A percentile compares a stretch with the other conserved stretches of the same genome.
phyloP scores from a whole-genome alignment of 31 red algal species.

The Endocladia muricata region DNA sequence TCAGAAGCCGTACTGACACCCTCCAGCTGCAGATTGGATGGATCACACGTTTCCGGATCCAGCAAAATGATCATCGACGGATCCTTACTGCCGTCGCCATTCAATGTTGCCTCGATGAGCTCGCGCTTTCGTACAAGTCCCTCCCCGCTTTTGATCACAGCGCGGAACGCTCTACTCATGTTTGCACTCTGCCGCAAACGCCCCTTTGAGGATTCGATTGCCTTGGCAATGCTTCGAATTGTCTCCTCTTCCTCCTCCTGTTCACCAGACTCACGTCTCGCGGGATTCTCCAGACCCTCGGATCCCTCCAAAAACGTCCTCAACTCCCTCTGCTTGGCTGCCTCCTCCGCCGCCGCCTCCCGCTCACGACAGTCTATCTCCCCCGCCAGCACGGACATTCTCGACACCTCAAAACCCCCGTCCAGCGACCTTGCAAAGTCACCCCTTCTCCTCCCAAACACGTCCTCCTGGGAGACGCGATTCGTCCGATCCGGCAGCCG shows the following conservation, averaged over 20 bases:
- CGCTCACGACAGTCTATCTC: not conserved
- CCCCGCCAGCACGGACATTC: not conserved
- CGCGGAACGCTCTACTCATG: conserved; percentile 64
- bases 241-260: conserved; percentile 49
- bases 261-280: not conserved
- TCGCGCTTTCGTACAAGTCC: conserved; percentile 57
- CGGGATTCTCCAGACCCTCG: not conserved
- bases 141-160: conserved; percentile 56
- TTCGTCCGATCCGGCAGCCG: conserved; percentile 41
- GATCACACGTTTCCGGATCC: conserved; percentile 36
- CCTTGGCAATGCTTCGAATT: conserved; percentile 59
- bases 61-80: conserved; percentile 75
- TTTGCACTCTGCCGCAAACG: conserved; percentile 60
- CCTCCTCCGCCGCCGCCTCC: not conserved
- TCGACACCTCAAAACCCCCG: not conserved
- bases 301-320: not conserved
- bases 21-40: not conserved
- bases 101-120: conserved; percentile 51
- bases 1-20: conserved; percentile 35
- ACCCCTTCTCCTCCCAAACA: conserved; percentile 49
- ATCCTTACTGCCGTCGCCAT: conserved; percentile 64
- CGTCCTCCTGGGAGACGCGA: conserved; percentile 25
- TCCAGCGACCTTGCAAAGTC: conserved; percentile 27
- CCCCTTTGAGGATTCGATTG: conserved; percentile 63
- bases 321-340: not conserved